Evolutionary conservation across 108 stramenopile genomes (phyloP).

Genomic region (Fragilariopsis cylindrus): DNA sequence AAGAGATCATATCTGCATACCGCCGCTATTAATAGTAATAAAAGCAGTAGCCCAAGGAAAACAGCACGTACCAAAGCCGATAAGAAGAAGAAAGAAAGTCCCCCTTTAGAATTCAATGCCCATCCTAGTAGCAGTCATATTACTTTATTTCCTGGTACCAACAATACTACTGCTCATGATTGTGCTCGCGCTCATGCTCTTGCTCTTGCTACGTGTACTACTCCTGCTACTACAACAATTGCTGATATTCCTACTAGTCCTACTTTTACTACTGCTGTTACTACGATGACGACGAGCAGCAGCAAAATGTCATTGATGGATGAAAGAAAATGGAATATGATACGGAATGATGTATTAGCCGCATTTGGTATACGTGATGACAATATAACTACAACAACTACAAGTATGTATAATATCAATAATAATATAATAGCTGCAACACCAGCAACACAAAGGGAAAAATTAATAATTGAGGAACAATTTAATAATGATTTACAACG

Average conservation of each 20-base stretch:
- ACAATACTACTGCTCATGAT: too few species aligned
- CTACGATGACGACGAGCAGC: too few species aligned
- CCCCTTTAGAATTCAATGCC: background rate
- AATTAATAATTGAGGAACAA: background rate
- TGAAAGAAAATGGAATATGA: background rate
- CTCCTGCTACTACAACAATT: too few species aligned
- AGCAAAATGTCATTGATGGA: background rate
- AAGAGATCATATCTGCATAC: background rate
- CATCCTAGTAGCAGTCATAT: too few species aligned
- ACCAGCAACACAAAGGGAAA: background rate
- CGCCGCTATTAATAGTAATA: background rate
- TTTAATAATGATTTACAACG: background rate
- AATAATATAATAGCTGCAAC: background rate
- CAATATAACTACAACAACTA: constrained; percentile 15
- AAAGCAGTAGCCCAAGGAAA: background rate
- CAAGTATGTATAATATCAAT: constrained; percentile 14
- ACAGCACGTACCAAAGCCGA: background rate
- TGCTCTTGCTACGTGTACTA: too few species aligned
- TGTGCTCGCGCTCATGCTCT: too few species aligned
- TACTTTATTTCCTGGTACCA: too few species aligned
- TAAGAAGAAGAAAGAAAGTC: background rate
- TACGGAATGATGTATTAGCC: background rate
- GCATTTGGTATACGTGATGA: constrained; percentile 19
- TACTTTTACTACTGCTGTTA: too few species aligned
- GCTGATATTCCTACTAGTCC: too few species aligned